These are phyloP conservation scores for Ceratobasidium sp. DNA, from an alignment of 1,284 basidiomycete genomes.

Conservation along the genomic window DNA sequence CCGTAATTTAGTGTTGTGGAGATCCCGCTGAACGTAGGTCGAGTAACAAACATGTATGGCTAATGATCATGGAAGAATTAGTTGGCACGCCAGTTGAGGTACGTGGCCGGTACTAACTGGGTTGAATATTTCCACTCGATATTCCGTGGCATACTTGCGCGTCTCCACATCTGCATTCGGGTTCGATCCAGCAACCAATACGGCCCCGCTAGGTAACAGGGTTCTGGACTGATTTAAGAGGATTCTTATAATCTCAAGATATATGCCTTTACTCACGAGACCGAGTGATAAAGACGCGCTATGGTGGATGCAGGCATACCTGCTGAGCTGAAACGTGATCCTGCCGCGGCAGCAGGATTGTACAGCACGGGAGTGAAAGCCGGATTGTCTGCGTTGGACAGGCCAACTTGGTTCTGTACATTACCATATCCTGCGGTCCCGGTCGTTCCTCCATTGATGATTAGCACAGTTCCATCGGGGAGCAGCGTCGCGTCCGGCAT, in stretches of 20 bases:
- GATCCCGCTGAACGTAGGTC: conserved; percentile 76
- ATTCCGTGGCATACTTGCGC: conserved; percentile 77
- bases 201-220: conserved; percentile 39
- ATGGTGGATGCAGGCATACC: conserved; percentile 61
- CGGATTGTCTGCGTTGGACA: conserved; percentile 62
- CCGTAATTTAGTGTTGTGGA: conserved; percentile 77
- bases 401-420: conserved; percentile 59
- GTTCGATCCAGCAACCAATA: conserved; percentile 72
- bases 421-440: conserved; percentile 64
- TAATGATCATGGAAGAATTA: not conserved
- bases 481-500: conserved; percentile 64
- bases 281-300: conserved; percentile 60
- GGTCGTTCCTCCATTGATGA: conserved; percentile 60
- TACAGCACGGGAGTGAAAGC: conserved; percentile 63
- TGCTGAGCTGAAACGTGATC: conserved; percentile 60
- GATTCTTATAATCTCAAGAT: conserved; percentile 54
- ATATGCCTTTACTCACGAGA: conserved; percentile 45
- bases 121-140: conserved; percentile 83
- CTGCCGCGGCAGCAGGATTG: conserved; percentile 60
- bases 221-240: not conserved
- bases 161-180: conserved; percentile 76
- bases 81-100: not conserved
- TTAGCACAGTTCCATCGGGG: conserved; percentile 64
- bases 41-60: conserved; percentile 74
- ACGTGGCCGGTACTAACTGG: conserved; percentile 55